Base-by-base conservation (phyloP, 139 green algal species). In the Chlamydomonas sp. region DNA sequence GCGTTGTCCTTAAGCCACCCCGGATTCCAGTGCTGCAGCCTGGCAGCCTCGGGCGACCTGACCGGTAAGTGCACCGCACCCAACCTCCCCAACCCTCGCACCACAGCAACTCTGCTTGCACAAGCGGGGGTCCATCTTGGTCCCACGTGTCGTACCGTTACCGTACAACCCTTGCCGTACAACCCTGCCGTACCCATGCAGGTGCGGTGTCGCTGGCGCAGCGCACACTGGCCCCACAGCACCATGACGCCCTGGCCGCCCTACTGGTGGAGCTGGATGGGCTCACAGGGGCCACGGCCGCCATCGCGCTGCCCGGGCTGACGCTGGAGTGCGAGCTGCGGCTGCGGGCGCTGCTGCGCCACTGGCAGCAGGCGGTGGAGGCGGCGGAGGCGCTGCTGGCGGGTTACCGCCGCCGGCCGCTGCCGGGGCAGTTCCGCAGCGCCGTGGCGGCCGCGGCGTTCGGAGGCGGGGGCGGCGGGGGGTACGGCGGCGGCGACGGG, bases 31-130 rank as follows among this genome's bases (percentile, higher is more conserved):
- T 79, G 63, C 63, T 88, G 84, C 57, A 63, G 78, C 64, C 16
- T 89, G 69, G 83, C 73, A 16, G 90, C 92, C 12, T 61, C 86
- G 72, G 92, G 92, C 10, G 88, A 94, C 77, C 58, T 91, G 77
- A 59, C 89, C 7, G 89, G 84, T 78, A 66, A 5, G 76, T 76
- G 83, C 31, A 49, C 31, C 31, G 31, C 31, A 49, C 31, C 31
- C 31, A 49, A 49, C 31, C 31, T 49, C 31, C 31, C 31, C 31
- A 49, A 49, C 31, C 31, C 31, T 49, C 31, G 31, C 31, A 49
- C 31, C 31, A 49, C n/a, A n/a, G n/a, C n/a, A n/a, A n/a, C n/a
- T n/a, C n/a, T n/a, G n/a, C n/a, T n/a, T n/a, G n/a, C n/a, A n/a
- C n/a, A n/a, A n/a, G n/a, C n/a, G n/a, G n/a, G n/a, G n/a, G n/a